phyloP scores from a whole-genome alignment of 2,329 filamentous ascomycete species.

The Aspergillus versicolor region DNA sequence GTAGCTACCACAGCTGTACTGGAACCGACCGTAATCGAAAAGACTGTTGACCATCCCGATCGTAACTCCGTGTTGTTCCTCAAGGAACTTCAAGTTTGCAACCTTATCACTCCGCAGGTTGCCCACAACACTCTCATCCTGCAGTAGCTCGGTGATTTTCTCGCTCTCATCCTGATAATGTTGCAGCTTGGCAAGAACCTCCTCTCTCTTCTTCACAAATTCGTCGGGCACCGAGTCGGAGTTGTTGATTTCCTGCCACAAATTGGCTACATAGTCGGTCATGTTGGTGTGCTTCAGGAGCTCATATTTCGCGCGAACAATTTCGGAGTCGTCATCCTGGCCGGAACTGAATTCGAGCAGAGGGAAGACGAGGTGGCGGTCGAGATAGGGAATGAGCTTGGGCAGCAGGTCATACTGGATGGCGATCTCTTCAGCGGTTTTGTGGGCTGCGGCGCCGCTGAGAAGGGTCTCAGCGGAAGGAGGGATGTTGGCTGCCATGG shows the following conservation, averaged over 20 bases:
- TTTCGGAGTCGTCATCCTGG: slow-evolving; percentile 74
- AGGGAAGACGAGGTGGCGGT: slow-evolving; percentile 94
- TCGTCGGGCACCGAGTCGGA: slow-evolving; percentile 76
- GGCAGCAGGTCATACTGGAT: slow-evolving; percentile 79
- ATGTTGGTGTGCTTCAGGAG: slow-evolving; percentile 97
- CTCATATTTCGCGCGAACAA: slow-evolving; percentile 85
- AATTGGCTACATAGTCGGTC: slow-evolving; percentile 92
- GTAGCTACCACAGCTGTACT: slow-evolving; percentile 97
- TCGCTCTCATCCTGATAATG: slow-evolving; percentile 82
- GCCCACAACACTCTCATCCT: slow-evolving; percentile 83
- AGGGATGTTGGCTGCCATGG: slow-evolving; percentile 54
- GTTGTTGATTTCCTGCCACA: slow-evolving; percentile 86
- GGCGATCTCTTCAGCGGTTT: slow-evolving; percentile 55
- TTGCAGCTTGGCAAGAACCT: slow-evolving; percentile 79
- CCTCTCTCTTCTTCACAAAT: slow-evolving; percentile 84
- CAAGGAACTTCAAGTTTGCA: slow-evolving; percentile 96
- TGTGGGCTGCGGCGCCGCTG: slow-evolving; percentile 49
- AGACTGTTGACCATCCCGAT: slow-evolving; percentile 94
- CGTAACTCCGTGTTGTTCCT: slow-evolving; percentile 94
- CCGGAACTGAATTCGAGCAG: slow-evolving; percentile 87
- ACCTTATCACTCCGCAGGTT: slow-evolving; percentile 95
- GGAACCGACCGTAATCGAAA: slow-evolving; percentile 94
- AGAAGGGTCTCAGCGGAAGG: slow-evolving; percentile 50
- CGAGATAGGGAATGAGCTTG: slow-evolving; percentile 86
- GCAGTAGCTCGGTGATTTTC: slow-evolving; percentile 84